These are phyloP conservation scores for Alternaria longipes DNA, from an alignment of 2,329 filamentous ascomycete species.

Conservation along the genomic window DNA sequence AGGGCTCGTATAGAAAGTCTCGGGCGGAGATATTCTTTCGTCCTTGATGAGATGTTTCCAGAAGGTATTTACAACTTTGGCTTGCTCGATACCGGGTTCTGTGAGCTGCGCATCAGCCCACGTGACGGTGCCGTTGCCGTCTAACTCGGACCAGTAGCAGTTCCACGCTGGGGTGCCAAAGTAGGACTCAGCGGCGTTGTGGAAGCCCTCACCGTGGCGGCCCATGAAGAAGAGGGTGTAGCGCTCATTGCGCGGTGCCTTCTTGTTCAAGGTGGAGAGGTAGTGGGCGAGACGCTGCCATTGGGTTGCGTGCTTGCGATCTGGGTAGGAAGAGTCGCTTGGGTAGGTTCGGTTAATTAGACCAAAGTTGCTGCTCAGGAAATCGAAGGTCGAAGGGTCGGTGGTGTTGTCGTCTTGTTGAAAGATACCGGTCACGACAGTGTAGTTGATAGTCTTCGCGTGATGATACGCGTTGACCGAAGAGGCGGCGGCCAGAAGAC, in stretches of 20 bases:
- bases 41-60: constrained; percentile 62
- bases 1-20: constrained; percentile 72
- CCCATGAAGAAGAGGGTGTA: constrained; percentile 76
- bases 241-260: constrained; percentile 56
- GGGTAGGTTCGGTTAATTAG: constrained; percentile 70
- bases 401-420: constrained; percentile 69
- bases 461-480: constrained; percentile 25
- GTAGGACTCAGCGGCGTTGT: constrained; percentile 71
- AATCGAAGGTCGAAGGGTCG: constrained; percentile 62
- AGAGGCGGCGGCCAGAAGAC: constrained; percentile 29
- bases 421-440: constrained; percentile 69
- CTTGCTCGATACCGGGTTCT: constrained; percentile 64
- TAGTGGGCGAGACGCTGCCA: constrained; percentile 72
- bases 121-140: constrained; percentile 69
- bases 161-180: constrained; percentile 77
- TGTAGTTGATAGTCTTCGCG: constrained; percentile 64
- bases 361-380: constrained; percentile 66
- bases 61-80: constrained; percentile 66
- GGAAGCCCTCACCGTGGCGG: constrained; percentile 73
- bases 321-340: constrained; percentile 56
- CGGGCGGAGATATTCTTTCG: constrained; percentile 67
- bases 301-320: constrained; percentile 60
- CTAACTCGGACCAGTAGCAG: constrained; percentile 71
- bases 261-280: constrained; percentile 64
- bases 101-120: constrained; percentile 74